These are phyloP conservation scores for Chaetomium olivaceum DNA, from an alignment of 2,329 filamentous ascomycete genomes.

Conservation along the genomic window DNA sequence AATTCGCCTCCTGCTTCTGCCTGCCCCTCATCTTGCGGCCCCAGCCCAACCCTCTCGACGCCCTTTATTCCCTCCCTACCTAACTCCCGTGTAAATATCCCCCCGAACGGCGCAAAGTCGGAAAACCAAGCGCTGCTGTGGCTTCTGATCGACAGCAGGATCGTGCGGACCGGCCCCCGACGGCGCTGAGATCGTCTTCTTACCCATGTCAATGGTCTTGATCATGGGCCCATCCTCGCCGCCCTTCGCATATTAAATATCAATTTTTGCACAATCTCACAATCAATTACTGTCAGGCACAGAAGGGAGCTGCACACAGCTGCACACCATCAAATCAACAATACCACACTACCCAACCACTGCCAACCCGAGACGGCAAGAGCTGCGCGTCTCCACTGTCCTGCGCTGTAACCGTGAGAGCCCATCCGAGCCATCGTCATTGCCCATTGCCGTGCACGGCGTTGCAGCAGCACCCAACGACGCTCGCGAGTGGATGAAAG, in stretches of 20 bases:
- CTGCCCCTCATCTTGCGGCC: not conserved
- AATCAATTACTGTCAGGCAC: conserved; percentile 18
- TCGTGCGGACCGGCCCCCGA: conserved; percentile 8
- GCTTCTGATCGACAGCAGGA: conserved; percentile 3
- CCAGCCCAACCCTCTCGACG: not conserved
- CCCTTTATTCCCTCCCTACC: not conserved
- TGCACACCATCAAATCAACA: not conserved
- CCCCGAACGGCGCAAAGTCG: conserved; percentile 9
- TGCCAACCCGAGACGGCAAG: conserved; percentile 1
- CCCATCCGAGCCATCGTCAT: not conserved
- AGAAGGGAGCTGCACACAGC: not conserved
- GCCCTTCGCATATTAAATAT: conserved; percentile 4
- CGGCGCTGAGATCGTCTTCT: conserved; percentile 3
- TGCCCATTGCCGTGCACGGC: not conserved
- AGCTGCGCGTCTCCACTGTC: not conserved
- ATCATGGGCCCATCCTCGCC: not conserved
- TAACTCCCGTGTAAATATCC: not conserved
- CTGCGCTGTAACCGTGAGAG: not conserved
- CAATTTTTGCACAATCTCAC: conserved; percentile 1
- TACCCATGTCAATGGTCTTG: not conserved
- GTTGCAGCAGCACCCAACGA: not conserved
- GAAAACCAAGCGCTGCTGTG: not conserved
- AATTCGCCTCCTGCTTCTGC: too few relatives aligned
- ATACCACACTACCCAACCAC: not conserved
- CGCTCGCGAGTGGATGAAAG: not conserved